phyloP scores from a whole-genome alignment of 768 basidiomycete genomes.

The Tricholoma furcatifolium region DNA sequence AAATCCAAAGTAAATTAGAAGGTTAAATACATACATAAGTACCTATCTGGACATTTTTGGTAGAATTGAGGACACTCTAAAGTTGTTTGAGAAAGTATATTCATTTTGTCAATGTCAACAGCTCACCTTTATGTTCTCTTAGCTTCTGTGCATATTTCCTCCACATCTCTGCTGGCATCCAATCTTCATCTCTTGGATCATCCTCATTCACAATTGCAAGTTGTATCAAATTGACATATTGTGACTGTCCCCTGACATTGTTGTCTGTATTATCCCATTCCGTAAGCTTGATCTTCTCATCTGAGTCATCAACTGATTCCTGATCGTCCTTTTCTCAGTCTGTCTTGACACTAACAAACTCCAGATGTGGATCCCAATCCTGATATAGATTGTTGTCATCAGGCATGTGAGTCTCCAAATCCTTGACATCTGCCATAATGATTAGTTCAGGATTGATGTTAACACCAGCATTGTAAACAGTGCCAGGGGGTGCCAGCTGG shows the following conservation, averaged over 20 bases:
- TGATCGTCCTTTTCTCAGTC: constrained; percentile 4
- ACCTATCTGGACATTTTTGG: too few species aligned
- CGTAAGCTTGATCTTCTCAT: neutral
- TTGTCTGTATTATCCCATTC: neutral
- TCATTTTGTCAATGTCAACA: too few species aligned
- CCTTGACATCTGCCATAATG: too few species aligned
- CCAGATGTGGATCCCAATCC: neutral
- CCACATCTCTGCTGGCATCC: constrained; percentile 2
- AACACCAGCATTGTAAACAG: too few species aligned
- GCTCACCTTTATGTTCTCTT: constrained; percentile 5
- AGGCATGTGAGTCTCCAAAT: too few species aligned
- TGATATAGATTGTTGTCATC: neutral
- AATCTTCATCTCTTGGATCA: constrained; percentile 10
- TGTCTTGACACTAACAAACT: neutral
- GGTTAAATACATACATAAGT: too few species aligned
- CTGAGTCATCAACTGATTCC: neutral
- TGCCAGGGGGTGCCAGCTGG: too few species aligned
- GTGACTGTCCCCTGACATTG: neutral
- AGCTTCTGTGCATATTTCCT: constrained; percentile 3
- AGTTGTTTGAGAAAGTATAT: too few species aligned
- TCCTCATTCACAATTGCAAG: constrained; percentile 5
- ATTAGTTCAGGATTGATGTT: too few species aligned
- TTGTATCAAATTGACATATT: neutral
- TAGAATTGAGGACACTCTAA: too few species aligned
- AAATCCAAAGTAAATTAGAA: too few species aligned